phyloP scores from a whole-genome alignment of 1,284 basidiomycete species.

The Fomitopsis pinicola region DNA sequence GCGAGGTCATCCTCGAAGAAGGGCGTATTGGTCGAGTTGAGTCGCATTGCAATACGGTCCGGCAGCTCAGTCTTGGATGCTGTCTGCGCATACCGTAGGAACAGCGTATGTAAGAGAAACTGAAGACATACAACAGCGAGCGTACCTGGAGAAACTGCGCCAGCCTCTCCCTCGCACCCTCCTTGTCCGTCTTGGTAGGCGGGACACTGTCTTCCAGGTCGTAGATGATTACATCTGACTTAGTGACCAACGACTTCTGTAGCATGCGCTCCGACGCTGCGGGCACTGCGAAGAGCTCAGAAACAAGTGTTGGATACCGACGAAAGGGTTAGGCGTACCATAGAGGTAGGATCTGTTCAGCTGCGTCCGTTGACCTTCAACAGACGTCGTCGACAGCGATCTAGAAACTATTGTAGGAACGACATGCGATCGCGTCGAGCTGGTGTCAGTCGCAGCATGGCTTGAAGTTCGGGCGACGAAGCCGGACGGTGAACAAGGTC shows the following conservation, averaged over 20 bases:
- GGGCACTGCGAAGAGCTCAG: slow-evolving; percentile 48
- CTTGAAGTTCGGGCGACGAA: too few species aligned
- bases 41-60: slow-evolving; percentile 64
- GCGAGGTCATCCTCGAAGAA: slow-evolving; percentile 71
- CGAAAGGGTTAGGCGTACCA: background rate
- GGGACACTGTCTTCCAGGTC: slow-evolving; percentile 84
- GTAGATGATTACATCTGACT: slow-evolving; percentile 78
- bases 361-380: background rate
- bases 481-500: too few species aligned
- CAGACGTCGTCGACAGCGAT: background rate
- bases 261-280: slow-evolving; percentile 79
- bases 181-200: slow-evolving; percentile 56
- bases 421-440: too few species aligned
- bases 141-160: slow-evolving; percentile 37
- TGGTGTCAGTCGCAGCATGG: too few species aligned
- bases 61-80: slow-evolving; percentile 34
- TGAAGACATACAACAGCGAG: slow-evolving; percentile 40
- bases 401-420: background rate
- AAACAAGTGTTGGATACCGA: background rate
- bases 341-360: slow-evolving; percentile 10
- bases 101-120: background rate
- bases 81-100: slow-evolving; percentile 19
- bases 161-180: slow-evolving; percentile 55
- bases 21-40: slow-evolving; percentile 73
- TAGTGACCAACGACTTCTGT: slow-evolving; percentile 61